A percentile compares a stretch with the other conserved stretches of the same genome.
Conservation (phyloP, 1,139 yeast species). For the Hemisphaericaspora xylanilytica region DNA sequence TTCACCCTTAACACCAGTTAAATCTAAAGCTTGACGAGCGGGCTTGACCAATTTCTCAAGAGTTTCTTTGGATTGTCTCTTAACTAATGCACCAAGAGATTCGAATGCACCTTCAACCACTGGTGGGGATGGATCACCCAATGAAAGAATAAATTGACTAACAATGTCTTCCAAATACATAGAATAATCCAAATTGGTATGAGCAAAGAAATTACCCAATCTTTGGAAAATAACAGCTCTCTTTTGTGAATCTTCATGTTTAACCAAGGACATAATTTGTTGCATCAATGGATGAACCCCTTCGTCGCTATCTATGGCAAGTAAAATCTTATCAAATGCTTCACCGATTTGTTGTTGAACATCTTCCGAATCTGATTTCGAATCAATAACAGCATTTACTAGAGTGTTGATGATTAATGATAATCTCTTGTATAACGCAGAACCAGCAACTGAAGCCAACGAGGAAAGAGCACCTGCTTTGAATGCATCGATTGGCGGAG, state of each 20-base stretch:
- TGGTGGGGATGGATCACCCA: slow-evolving; percentile 66
- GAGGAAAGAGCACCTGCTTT: slow-evolving; percentile 88
- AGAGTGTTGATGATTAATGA: slow-evolving; percentile 70
- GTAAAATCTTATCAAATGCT: slow-evolving; percentile 65
- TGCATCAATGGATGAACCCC: slow-evolving; percentile 86
- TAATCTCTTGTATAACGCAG: slow-evolving; percentile 72
- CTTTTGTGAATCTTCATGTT: slow-evolving; percentile 68
- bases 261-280: slow-evolving; percentile 71
- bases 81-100: slow-evolving; percentile 63
- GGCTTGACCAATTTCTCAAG: slow-evolving; percentile 78
- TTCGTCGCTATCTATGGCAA: slow-evolving; percentile 73
- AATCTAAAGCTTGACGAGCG: slow-evolving; percentile 66
- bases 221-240: slow-evolving; percentile 69
- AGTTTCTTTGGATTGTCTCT: slow-evolving; percentile 69
- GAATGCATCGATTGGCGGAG: slow-evolving; percentile 78
- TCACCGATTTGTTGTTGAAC: slow-evolving; percentile 43
- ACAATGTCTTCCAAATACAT: slow-evolving; percentile 76
- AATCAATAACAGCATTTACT: slow-evolving; percentile 55
- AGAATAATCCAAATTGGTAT: slow-evolving; percentile 67
- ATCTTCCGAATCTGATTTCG: slow-evolving; percentile 30
- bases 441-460: slow-evolving; percentile 87
- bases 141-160: slow-evolving; percentile 62
- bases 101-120: slow-evolving; percentile 71
- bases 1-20: slow-evolving; percentile 62
- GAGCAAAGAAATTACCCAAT: slow-evolving; percentile 66